Percentiles rank a stretch among this genome's conserved stretches.
Conservation (phyloP, 768 basidiomycete species). For the Suillus alpinus region DNA sequence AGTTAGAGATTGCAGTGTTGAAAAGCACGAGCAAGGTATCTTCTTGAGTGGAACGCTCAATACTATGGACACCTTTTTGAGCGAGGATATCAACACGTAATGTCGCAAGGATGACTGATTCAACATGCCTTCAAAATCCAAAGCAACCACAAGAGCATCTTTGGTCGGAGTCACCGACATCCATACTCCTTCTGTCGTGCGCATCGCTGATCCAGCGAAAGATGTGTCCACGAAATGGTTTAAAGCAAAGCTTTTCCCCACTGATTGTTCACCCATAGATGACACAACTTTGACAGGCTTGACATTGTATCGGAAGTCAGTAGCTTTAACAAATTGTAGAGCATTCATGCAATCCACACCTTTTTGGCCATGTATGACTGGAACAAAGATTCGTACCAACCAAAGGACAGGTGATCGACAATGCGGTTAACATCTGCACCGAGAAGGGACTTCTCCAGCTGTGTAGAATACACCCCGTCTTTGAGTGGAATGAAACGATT, state of each 20-base stretch:
- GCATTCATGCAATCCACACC: conserved; percentile 25
- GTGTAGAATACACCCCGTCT: conserved; percentile 50
- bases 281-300: conserved; percentile 67
- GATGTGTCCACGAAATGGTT: conserved; percentile 64
- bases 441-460: conserved; percentile 49
- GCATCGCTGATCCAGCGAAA: conserved; percentile 66
- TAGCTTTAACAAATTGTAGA: neutral
- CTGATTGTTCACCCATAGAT: conserved; percentile 68
- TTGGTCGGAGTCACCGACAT: conserved; percentile 63
- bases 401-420: conserved; percentile 53
- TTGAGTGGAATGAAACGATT: conserved; percentile 62
- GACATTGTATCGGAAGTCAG: neutral
- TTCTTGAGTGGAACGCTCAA: conserved; percentile 62
- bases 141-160: conserved; percentile 50
- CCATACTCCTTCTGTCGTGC: conserved; percentile 67
- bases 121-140: conserved; percentile 58
- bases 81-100: neutral
- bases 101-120: conserved; percentile 1
- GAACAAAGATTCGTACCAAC: conserved; percentile 66
- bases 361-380: conserved; percentile 60
- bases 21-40: conserved; percentile 63
- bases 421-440: conserved; percentile 58
- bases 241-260: conserved; percentile 57
- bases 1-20: conserved; percentile 63
- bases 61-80: conserved; percentile 51